A percentile compares a stretch with the other conserved stretches of the same genome.
phyloP scores from a whole-genome alignment of 352 stramenopile genomes.

The Thalassiosira sp. region DNA sequence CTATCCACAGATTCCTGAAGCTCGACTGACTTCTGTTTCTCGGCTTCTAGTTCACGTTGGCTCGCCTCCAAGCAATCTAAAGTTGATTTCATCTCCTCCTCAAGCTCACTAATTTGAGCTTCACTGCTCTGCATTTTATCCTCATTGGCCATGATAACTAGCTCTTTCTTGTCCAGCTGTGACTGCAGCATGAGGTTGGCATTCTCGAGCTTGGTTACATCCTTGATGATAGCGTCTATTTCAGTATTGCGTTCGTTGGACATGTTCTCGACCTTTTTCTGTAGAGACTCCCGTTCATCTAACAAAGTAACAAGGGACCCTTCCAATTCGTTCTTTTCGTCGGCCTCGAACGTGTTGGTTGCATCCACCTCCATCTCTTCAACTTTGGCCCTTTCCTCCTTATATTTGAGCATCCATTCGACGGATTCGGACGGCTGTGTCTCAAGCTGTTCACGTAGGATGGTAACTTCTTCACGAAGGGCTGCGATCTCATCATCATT shows the following conservation, averaged over 20 bases:
- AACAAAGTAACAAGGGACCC: constrained; percentile 26
- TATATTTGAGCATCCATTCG: constrained; percentile 55
- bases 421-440: constrained; percentile 28
- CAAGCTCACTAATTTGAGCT: constrained; percentile 8
- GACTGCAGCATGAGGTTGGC: constrained; percentile 20
- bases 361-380: constrained; percentile 20
- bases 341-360: background rate
- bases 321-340: constrained; percentile 38
- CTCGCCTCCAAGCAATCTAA: constrained; percentile 26
- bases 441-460: constrained; percentile 41
- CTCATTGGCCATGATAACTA: constrained; percentile 6
- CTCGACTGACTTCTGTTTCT: constrained; percentile 13
- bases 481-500: constrained; percentile 31
- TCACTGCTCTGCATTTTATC: constrained; percentile 17
- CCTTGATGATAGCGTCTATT: constrained; percentile 43
- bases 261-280: constrained; percentile 31
- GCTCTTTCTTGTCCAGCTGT: constrained; percentile 25
- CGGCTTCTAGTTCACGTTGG: constrained; percentile 1
- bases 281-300: constrained; percentile 36
- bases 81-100: constrained; percentile 24
- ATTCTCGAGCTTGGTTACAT: constrained; percentile 46
- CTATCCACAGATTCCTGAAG: constrained; percentile 18
- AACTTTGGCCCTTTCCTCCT: constrained; percentile 43
- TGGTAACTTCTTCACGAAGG: constrained; percentile 41
- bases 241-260: constrained; percentile 28